These are phyloP conservation scores for Tilletia caries DNA, from an alignment of 1,284 basidiomycete genomes.

Conservation along the genomic window DNA sequence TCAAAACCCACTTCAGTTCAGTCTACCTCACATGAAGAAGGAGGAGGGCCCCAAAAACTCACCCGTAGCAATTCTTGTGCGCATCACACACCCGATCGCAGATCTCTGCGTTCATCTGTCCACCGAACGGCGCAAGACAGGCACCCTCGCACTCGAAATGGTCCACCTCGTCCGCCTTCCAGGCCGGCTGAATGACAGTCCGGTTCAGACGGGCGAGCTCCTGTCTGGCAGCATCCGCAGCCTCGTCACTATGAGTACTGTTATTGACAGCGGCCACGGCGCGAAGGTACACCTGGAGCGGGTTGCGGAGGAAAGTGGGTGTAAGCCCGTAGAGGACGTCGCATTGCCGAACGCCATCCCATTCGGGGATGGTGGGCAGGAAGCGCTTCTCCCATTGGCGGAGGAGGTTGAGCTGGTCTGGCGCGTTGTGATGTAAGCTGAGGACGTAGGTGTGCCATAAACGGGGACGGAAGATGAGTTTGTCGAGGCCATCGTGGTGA, in stretches of 20 bases:
- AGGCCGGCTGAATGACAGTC: not conserved
- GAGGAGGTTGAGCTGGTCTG: not conserved
- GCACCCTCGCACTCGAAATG: not conserved
- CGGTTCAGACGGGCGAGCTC: not conserved
- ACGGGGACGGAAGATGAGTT: slow-evolving; percentile 8
- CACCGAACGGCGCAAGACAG: not conserved
- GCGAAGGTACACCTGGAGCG: not conserved
- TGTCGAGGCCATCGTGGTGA: slow-evolving; percentile 10
- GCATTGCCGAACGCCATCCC: slow-evolving; percentile 10
- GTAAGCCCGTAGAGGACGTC: slow-evolving; percentile 3
- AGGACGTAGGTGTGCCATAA: slow-evolving; percentile 5
- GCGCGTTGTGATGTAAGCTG: slow-evolving; percentile 5
- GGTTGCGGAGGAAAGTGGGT: not conserved
- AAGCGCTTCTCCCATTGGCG: slow-evolving; percentile 2
- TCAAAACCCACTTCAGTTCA: not conserved
- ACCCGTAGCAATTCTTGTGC: not conserved
- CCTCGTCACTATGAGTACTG: no score
- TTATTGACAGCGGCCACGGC: not conserved
- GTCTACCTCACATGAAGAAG: no score
- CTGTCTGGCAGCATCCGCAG: not conserved
- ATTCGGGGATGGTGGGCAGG: slow-evolving; percentile 2
- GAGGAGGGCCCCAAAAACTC: no score
- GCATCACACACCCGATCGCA: slow-evolving; percentile 7
- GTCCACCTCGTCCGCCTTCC: slow-evolving; percentile 6
- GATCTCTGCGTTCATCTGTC: not conserved